Conservation (phyloP, 257 asterid genomes). For the Plantago major region DNA sequence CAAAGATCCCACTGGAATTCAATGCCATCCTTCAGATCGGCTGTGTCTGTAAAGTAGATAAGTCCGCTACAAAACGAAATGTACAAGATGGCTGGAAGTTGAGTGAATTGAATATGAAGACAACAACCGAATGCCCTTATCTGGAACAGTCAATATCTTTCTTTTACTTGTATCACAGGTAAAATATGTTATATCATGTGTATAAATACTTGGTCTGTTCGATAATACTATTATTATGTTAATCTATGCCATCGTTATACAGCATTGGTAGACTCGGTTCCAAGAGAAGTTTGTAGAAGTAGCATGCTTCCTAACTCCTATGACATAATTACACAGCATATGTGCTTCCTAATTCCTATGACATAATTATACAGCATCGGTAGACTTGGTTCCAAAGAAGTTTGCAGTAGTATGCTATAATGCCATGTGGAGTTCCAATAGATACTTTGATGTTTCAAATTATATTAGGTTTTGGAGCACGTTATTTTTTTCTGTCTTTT, state of each 20-base stretch:
- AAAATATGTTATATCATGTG: conserved; percentile 10
- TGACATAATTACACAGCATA: too few species aligned
- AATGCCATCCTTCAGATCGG: conserved; percentile 86
- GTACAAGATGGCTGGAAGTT: conserved; percentile 79
- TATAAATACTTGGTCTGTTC: conserved; percentile 10
- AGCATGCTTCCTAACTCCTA: too few species aligned
- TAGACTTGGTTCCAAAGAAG: not conserved
- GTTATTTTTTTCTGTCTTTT: too few species aligned
- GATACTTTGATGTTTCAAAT: not conserved
- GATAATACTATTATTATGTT: too few species aligned
- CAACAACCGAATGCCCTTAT: conserved; percentile 92
- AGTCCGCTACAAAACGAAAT: conserved; percentile 63
- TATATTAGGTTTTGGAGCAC: too few species aligned
- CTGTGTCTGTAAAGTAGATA: conserved; percentile 95
- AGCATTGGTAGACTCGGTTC: not conserved
- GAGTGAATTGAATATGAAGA: conserved; percentile 91
- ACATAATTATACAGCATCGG: not conserved
- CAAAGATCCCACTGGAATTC: conserved; percentile 74
- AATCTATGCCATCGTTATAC: not conserved
- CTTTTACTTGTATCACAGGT: conserved; percentile 95
- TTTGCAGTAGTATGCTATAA: conserved; percentile 2
- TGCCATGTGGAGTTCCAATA: not conserved
- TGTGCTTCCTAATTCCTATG: too few species aligned
- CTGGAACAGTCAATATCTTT: conserved; percentile 72
- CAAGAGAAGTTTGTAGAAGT: not conserved